Evolutionary conservation across 208 protist genomes (phyloP), one percentile per base, ranked within the genome.

Genomic region (Trypanosoma boissoni): DNA sequence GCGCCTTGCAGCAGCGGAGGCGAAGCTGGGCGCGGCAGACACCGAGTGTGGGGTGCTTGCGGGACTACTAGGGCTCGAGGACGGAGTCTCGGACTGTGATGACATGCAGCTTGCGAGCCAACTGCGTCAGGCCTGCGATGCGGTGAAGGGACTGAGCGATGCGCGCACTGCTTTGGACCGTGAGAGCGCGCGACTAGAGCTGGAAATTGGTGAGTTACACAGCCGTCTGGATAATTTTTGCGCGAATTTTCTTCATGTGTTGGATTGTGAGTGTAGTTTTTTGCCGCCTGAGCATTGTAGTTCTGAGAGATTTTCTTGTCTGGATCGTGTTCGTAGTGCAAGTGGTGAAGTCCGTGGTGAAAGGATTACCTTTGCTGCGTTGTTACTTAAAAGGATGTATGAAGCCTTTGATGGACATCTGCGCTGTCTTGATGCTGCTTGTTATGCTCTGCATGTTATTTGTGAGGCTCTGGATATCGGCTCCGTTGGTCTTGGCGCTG

Each of bases 1-100:
- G 31, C 6, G 3, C 9, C 1, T 56, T 39, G 24, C 36, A 24
- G 31, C 36, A 6, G 27, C n/a, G 26, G 51, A 26, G 31, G 32
- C 18, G 32, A 3, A 23, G 5, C 9, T 56, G 27, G 7, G 51
- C 23, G 3, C n/a, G n/a, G 31, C 32, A 2, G 48, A 46, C 12
- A n/a, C 6, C 28, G 58, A 55, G 34, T 54, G 48, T 44, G 58
- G 26, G 1, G 12, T 26, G 16, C 34, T 64, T 0, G 29, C 24
- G 16, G 32, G 36, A 7, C 21, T 56, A 48, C 34, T 64, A 9
- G 58, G 49, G 6, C 16, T 42, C 10, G 14, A 45, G 54, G 28
- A 23, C 31, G 26, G 24, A 10, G 41, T 20, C 7, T 46, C n/a
- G 7, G 10, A 29, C 21, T 8, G 28, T 23, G 48, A 34, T 1